Percentiles rank a stretch among this genome's conserved stretches.
Conservation (phyloP, 345 rosid species). For the Salix viminalis region DNA sequence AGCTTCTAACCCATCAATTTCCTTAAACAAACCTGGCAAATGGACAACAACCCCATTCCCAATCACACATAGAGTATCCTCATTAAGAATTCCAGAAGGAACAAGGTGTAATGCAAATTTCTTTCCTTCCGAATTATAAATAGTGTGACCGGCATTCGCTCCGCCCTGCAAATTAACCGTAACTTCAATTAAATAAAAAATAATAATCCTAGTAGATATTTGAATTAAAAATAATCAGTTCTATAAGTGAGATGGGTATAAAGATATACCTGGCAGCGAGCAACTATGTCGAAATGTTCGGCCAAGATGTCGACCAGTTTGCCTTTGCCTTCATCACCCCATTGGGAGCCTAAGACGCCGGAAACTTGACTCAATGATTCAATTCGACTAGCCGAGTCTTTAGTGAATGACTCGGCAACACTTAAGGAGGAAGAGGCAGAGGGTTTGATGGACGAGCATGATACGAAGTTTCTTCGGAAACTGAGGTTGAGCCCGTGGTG, state of each 20-base stretch:
- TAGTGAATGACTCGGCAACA: constrained; percentile 40
- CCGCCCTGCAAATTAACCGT: constrained; percentile 57
- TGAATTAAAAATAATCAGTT: background rate
- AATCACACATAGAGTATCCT: constrained; percentile 81
- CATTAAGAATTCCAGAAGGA: constrained; percentile 86
- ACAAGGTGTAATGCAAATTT: constrained; percentile 96
- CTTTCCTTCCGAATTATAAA: constrained; percentile 85
- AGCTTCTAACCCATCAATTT: constrained; percentile 78
- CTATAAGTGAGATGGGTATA: background rate
- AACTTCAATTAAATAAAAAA: background rate
- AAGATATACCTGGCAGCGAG: constrained; percentile 81
- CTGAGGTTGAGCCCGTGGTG: background rate
- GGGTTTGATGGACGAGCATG: constrained; percentile 17
- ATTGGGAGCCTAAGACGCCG: constrained; percentile 84
- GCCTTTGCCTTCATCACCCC: constrained; percentile 99
- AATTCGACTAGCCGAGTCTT: constrained; percentile 43
- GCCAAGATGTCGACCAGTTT: constrained; percentile 94
- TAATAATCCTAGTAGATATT: background rate
- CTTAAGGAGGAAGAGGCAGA: constrained; percentile 42
- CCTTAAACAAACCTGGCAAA: constrained; percentile 77
- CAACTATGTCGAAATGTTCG: constrained; percentile 83
- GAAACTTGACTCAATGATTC: constrained; percentile 79
- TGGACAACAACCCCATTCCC: constrained; percentile 97
- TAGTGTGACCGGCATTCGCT: constrained; percentile 99
- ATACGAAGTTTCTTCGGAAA: background rate